Evolutionary conservation across 306 rosid genomes (phyloP), one percentile per base, ranked within the genome.

Genomic region (Parietaria judaica): DNA sequence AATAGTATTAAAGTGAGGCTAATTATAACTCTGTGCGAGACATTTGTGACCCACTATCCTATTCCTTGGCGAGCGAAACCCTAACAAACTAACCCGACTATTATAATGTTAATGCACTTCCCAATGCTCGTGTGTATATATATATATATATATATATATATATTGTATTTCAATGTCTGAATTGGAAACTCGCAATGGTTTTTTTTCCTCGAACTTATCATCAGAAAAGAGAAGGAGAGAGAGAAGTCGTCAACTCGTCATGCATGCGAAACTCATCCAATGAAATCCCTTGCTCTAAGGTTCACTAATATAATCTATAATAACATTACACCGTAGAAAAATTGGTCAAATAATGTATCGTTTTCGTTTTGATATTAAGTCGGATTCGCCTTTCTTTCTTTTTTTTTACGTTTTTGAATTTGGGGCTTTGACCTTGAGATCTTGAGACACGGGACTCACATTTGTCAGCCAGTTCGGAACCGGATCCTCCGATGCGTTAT

Each of bases 1-100:
- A 49, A 49, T 49, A 64, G 55, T 23, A 48, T 10, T 38, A 56
- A 44, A 23, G 11, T 31, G 51, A 54, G 45, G 39, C 3, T 64
- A 11, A 14, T 37, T 34, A 59, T 59, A 59, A 36, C 51, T 60
- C 46, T 31, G 11, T 53, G 70, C 68, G 61, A 60, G 61, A 68
- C 78, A 68, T 60, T 43, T 68, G 72, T 41, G 58, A 72, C 68
- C 63, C 61, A 56, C 58, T 65, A 12, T 10, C 2, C 51, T 43
- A 36, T 13, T 45, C 11, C 12, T 59, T 10, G 31, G 7, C 11
- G 51, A 34, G 49, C 36, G 31, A 71, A 60, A 51, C 71, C 48
- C 59, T 65, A 72, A 72, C 58, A 61, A 57, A 64, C 66, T 14
- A 49, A 54, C 61, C 58, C 55, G 44, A 14, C 41, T 50, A 17